Evolutionary conservation across 2,329 filamentous ascomycete species (phyloP).

Genomic region (Phialophora tarda): DNA sequence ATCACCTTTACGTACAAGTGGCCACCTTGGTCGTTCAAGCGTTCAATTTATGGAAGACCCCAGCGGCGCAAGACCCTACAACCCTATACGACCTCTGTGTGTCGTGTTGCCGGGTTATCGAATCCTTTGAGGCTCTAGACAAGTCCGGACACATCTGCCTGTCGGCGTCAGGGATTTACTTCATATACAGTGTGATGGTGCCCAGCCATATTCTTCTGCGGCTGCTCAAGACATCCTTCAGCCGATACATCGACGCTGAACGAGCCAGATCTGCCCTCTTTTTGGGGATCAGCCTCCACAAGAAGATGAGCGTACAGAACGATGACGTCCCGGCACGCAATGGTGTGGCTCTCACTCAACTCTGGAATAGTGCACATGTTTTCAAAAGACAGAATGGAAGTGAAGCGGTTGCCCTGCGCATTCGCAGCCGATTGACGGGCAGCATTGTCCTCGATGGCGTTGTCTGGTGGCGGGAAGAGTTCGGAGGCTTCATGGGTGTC

Average conservation of each 20-base stretch:
- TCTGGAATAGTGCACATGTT: conserved; percentile 51
- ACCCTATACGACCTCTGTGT: conserved; percentile 30
- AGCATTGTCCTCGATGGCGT: conserved; percentile 49
- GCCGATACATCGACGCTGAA: conserved; percentile 44
- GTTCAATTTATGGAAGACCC: conserved; percentile 33
- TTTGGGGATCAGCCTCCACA: conserved; percentile 47
- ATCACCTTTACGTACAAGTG: conserved; percentile 25
- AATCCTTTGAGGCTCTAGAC: conserved; percentile 32
- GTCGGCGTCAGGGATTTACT: conserved; percentile 35
- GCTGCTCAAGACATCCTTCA: conserved; percentile 47
- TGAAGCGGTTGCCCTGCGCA: conserved; percentile 45
- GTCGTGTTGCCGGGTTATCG: conserved; percentile 30
- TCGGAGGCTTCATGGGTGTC: conserved; percentile 37
- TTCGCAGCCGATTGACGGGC: conserved; percentile 48
- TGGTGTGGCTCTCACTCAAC: conserved; percentile 45
- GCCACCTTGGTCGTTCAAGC: conserved; percentile 25
- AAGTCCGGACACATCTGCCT: conserved; percentile 23
- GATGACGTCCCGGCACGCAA: conserved; percentile 46
- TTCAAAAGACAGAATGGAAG: conserved; percentile 49
- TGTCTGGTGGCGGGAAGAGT: conserved; percentile 54
- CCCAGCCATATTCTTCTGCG: conserved; percentile 46
- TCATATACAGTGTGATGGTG: conserved; percentile 43
- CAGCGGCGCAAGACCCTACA: conserved; percentile 30
- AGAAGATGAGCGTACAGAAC: conserved; percentile 47
- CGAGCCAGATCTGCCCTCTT: conserved; percentile 47